phyloP scores from a whole-genome alignment of 2,329 filamentous ascomycete genomes.

The Pseudodiploospora longispora region DNA sequence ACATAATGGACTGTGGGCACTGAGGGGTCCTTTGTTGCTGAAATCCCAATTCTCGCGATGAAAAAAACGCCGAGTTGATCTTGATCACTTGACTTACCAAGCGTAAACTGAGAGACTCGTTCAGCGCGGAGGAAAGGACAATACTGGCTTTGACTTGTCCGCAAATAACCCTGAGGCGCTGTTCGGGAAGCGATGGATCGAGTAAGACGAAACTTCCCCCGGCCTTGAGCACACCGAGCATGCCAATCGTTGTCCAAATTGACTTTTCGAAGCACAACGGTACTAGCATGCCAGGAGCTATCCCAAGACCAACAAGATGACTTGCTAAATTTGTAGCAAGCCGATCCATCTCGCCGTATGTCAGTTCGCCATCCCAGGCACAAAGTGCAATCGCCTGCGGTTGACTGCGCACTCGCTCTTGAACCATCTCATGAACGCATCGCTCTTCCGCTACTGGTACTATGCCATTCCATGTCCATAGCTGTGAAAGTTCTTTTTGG shows the following conservation, averaged over 20 bases:
- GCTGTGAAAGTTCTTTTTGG: not conserved
- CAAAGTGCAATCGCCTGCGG: not conserved
- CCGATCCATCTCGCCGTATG: constrained; percentile 6
- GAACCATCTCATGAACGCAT: not conserved
- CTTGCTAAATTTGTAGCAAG: not conserved
- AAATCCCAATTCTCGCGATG: not conserved
- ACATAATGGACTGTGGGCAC: constrained; percentile 11
- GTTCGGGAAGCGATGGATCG: constrained; percentile 1
- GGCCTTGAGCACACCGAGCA: constrained; percentile 5
- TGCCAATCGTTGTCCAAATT: constrained; percentile 14
- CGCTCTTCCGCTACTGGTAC: not conserved
- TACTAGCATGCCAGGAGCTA: constrained; percentile 11
- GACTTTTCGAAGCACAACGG: constrained; percentile 30
- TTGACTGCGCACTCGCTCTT: not conserved
- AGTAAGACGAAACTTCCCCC: constrained; percentile 12
- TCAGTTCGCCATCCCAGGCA: not conserved
- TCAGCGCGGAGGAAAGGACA: not conserved
- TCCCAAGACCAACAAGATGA: not conserved
- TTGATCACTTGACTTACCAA: constrained; percentile 11
- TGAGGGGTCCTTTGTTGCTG: no score
- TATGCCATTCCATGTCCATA: not conserved
- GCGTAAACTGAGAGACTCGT: constrained; percentile 4
- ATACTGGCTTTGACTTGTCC: not conserved
- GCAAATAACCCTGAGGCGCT: constrained; percentile 1
- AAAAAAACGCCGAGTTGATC: not conserved